Base-by-base conservation (phyloP, 176 grass and related monocot species). In the Hyparrhenia diplandra region DNA sequence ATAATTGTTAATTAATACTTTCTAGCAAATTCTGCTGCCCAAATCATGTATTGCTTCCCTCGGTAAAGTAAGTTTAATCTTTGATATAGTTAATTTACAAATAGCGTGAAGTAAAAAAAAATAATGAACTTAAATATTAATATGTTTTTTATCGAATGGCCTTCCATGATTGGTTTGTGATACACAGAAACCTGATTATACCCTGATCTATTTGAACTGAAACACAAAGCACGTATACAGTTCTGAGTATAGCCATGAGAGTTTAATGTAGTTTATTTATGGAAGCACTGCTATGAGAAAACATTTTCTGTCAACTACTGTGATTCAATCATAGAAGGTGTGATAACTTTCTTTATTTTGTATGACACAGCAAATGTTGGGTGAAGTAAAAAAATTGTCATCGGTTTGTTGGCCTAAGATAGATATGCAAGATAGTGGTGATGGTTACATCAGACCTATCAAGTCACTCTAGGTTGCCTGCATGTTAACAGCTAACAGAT, bases 211-310 rank as follows among this genome's bases (percentile, higher is more conserved):
- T 66, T 66, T 55, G 31, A 75, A 64, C 72, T 74, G 31, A 65
- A 36, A 73, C 28, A 39, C 12, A 65, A 8, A 73, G n/a, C 11
- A 69, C 3, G 45, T 7, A 28, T 45, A 24, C 28, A 55, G 46
- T 66, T 83, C 60, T 57, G 17, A 42, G 32, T 75, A 67, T 34
- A 55, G 10, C 6, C 32, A 5, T 39, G 32, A 67, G 3, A 40
- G 16, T 40, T 37, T 10, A 75, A 66, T 75, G 60, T 45, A 84
- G 24, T 55, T 75, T 31, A 75, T 18, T 30, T 76, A 14, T 76
- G 41, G 21, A 24, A 59, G 13, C 20, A 60, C 36, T 14, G 41
- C 5, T 72, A 47, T 49, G 28, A 72, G 8, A 31, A 31, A 29
- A 60, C 13, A 5, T 14, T 76, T 24, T 2, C 27, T 75, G 8